Conservation (phyloP, 176 grass and related monocot genomes). For the Zoysia pacifica region DNA sequence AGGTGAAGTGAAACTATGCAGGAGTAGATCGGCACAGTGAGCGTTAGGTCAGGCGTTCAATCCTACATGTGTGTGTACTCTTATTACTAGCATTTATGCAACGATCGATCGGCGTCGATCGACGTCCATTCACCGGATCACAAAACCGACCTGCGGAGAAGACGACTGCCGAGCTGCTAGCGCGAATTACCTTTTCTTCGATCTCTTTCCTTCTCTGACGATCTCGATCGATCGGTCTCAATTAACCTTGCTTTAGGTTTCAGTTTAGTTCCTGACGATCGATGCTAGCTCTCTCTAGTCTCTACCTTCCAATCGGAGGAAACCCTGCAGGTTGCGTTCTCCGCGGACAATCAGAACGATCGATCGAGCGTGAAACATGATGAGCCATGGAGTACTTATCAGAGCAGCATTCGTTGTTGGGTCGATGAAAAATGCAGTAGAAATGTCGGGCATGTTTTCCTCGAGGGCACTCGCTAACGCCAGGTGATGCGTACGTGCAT, state of each 20-base stretch:
- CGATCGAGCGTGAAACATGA: slow-evolving; percentile 14
- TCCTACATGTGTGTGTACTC: neutral
- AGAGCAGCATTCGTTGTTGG: no score
- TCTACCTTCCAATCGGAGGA: slow-evolving; percentile 23
- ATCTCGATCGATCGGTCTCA: neutral
- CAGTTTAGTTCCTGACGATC: neutral
- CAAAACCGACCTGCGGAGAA: neutral
- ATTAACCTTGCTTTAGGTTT: neutral
- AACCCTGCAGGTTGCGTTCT: neutral
- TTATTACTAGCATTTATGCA: slow-evolving; percentile 21
- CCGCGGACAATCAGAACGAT: neutral
- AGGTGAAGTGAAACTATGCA: neutral
- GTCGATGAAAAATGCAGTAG: neutral
- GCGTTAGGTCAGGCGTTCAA: slow-evolving; percentile 37
- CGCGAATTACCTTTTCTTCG: neutral
- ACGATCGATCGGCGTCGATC: neutral
- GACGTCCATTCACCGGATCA: slow-evolving; percentile 30
- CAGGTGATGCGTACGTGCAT: slow-evolving; percentile 20
- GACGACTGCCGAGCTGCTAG: slow-evolving; percentile 43
- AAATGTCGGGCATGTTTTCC: slow-evolving; percentile 25
- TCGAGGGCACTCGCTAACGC: slow-evolving; percentile 28
- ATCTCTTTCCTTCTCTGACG: neutral
- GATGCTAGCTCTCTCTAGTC: no score
- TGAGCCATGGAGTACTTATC: neutral
- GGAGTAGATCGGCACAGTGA: neutral